Conservation (phyloP, 768 basidiomycete genomes). For the Podaxis sp. region DNA sequence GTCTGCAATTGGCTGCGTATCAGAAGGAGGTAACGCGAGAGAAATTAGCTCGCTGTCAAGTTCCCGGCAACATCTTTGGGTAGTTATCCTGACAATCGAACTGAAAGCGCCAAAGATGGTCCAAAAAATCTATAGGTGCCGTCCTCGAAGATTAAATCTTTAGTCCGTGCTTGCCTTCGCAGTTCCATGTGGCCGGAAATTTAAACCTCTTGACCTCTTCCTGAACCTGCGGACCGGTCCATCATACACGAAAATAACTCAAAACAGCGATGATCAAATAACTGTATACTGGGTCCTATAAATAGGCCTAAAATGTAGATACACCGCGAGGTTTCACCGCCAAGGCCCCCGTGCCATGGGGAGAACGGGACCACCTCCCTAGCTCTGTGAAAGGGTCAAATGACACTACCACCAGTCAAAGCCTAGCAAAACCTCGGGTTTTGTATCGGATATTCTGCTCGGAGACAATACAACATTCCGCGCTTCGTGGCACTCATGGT, state of each 20-base stretch:
- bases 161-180: no score
- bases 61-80: no score
- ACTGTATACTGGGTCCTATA: background rate
- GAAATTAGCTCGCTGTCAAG: no score
- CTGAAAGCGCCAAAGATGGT: no score
- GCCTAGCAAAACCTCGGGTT: background rate
- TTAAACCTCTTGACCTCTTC: no score
- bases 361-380: background rate
- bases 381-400: background rate
- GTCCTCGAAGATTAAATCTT: no score
- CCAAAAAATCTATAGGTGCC: no score
- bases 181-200: no score
- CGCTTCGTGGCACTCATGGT: background rate
- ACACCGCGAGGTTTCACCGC: slow-evolving; percentile 9
- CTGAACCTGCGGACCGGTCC: no score
- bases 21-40: no score
- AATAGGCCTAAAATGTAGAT: background rate
- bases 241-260: background rate
- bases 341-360: background rate
- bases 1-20: background rate
- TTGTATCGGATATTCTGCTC: slow-evolving; percentile 6
- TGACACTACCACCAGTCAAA: background rate
- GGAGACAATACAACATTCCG: background rate
- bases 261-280: background rate
- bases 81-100: no score